phyloP scores from a whole-genome alignment of 768 basidiomycete species.

The Crucibulum laeve region DNA sequence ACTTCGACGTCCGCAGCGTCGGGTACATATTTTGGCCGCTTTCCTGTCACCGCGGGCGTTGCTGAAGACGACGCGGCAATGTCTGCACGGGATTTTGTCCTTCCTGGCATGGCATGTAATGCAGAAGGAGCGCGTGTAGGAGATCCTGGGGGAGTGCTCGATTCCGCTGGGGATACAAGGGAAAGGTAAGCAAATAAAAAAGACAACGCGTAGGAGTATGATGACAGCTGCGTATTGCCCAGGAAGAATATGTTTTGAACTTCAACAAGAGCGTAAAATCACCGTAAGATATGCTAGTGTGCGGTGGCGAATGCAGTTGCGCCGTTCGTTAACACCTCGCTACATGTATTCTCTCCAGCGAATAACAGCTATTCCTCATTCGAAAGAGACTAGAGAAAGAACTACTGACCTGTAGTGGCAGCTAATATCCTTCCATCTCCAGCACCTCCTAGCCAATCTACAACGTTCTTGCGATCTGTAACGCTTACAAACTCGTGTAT shows the following conservation, averaged over 20 bases:
- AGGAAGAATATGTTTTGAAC: no score
- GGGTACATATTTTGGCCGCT: slow-evolving; percentile 75
- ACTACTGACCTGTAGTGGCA: slow-evolving; percentile 37
- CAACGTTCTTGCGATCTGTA: slow-evolving; percentile 80
- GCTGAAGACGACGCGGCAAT: slow-evolving; percentile 38
- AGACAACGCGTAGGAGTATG: no score
- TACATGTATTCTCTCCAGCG: no score
- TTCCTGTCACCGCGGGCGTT: slow-evolving; percentile 33
- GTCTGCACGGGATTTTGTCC: slow-evolving; percentile 22
- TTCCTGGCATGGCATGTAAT: slow-evolving; percentile 19
- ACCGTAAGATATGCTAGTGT: no score
- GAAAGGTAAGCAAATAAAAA: neutral
- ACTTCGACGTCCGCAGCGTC: slow-evolving; percentile 76
- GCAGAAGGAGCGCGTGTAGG: slow-evolving; percentile 7
- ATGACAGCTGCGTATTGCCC: no score
- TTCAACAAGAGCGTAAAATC: no score
- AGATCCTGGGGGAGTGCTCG: slow-evolving; percentile 53
- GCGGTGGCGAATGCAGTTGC: no score
- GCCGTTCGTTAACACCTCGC: no score
- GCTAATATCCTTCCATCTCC: slow-evolving; percentile 47
- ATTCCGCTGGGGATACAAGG: slow-evolving; percentile 28
- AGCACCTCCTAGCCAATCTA: slow-evolving; percentile 75
- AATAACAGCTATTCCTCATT: no score
- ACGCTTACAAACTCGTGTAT: slow-evolving; percentile 77
- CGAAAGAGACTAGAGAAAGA: neutral